Base-by-base conservation (phyloP, 2,329 filamentous ascomycete genomes). In the Pseudogymnoascus sp. region DNA sequence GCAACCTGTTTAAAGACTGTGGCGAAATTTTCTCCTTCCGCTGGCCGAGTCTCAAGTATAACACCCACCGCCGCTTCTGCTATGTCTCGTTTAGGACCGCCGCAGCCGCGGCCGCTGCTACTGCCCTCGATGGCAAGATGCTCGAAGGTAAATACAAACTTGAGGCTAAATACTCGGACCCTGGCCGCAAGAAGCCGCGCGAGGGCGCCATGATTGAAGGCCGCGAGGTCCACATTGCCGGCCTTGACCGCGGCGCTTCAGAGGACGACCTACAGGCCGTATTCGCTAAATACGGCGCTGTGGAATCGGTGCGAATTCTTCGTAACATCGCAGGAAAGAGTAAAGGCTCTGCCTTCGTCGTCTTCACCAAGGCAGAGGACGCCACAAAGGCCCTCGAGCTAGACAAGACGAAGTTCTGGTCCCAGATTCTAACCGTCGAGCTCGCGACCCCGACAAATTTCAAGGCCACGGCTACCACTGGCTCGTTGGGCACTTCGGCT, bases 41-140 rank as follows among this genome's bases (percentile, higher is more conserved):
- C 22, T 94, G 94, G 76, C 94, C 94, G 1, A 96, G 91, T 62
- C 83, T 99, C 60, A 95, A 95, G 73, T 92, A 83, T 74, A 93
- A 97, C 70, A 87, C 88, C 1, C 87, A 90, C 68, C 90, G 94
- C 33, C 88, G 94, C 23, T 99, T 99, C 77, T 97, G 92, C 78
- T 99, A 99, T 74, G 82, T 97, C 5, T 91, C 95, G n/a, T 97
- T 97, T 72, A 82, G 86, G 58, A 84, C 85, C 33, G 75, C 82
- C 2, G 80, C 81, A n/a, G 83, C 84, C 60, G 90, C 92, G 0
- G 80, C 84, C 39, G 84, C 83, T 58, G 92, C 92, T 1, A 88
- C 87, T 0, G 77, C 84, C 63, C 82, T 96, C 58, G 82, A 97
- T 70, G 88, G 88, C 25, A 86, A 82, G 62, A 73, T 86, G 22